Base-by-base conservation (phyloP, 2,329 filamentous ascomycete genomes). In the Verruconis gallopava region DNA sequence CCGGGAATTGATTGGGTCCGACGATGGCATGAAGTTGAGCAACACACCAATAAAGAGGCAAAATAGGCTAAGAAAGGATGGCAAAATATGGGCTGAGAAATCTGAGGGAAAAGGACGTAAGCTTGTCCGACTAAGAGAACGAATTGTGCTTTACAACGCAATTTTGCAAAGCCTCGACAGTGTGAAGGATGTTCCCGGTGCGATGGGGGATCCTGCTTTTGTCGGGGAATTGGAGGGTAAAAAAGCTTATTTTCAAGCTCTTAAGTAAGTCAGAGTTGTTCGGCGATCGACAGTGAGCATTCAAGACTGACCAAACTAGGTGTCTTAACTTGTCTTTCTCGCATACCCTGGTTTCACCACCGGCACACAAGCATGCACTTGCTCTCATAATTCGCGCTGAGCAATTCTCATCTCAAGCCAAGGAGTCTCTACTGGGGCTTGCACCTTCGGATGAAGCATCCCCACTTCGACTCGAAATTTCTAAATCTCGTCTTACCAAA, bases 111-210 rank as follows among this genome's bases (percentile, higher is more conserved):
- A 75, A 13, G 81, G 83, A 15, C 79, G 79, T 48, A 85, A 84
- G 57, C 67, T 94, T 40, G 79, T 80, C 11, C 79, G 82, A 52
- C 67, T 96, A 40, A 82, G 85, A 55, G 89, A 96, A 58, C 81
- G 85, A 52, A 77, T 84, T 12, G 88, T 89, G 2, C 69, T 98
- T 2, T 96, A 95, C 57, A 86, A 95, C 57, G 85, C 85, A 18
- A 93, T 81, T 5, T 64, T 95, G 18, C 85, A 95, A 61, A 95
- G 85, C 60, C 69, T 98, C 46, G 83, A 95, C 49, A 85, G 86
- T 3, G 78, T 95, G 58, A 85, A 82, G 52, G 85, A 94, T 46
- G 71, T 98, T 12, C 82, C 86, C 2, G 91, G 91, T 60, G 83
- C 95, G 14, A 85, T 85, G 25, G 81, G 85, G 33, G 91, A 98